Percentiles rank a stretch among this genome's conserved stretches.
Conservation (phyloP, 2,329 filamentous ascomycete species). For the Raffaelea albimanens region DNA sequence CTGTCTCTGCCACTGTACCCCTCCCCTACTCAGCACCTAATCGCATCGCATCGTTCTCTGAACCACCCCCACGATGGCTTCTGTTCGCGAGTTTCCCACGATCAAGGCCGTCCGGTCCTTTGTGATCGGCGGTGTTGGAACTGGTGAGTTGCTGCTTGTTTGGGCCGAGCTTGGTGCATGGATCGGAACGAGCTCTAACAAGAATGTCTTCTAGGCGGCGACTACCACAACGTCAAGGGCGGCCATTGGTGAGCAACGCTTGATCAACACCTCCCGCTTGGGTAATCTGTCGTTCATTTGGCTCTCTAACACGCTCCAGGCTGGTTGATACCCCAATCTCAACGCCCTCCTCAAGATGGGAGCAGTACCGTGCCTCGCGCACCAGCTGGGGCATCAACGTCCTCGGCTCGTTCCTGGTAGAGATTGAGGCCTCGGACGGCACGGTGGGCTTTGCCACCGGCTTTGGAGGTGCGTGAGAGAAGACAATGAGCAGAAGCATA, state of each 20-base stretch:
- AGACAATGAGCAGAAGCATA: no score
- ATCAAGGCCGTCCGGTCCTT: constrained; percentile 69
- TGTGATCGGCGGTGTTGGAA: constrained; percentile 54
- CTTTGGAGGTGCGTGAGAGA: constrained; percentile 65
- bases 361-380: constrained; percentile 75
- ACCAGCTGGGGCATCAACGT: constrained; percentile 97
- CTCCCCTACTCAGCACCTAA: no score
- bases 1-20: not conserved
- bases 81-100: constrained; percentile 54
- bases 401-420: constrained; percentile 81
- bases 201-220: constrained; percentile 57
- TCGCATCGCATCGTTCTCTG: not conserved
- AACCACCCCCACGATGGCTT: constrained; percentile 27
- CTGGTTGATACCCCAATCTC: constrained; percentile 87
- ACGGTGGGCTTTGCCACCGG: constrained; percentile 92
- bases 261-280: not conserved
- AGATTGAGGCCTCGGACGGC: constrained; percentile 80
- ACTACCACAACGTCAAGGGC: constrained; percentile 86
- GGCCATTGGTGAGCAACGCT: constrained; percentile 51
- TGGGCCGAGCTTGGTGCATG: no score
- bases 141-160: no score
- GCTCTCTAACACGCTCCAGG: constrained; percentile 42
- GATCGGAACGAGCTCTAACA: no score
- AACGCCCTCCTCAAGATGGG: constrained; percentile 84
- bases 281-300: not conserved